Evolutionary conservation across 495 filamentous ascomycete species (phyloP).

Genomic region (Xylaria acuta): DNA sequence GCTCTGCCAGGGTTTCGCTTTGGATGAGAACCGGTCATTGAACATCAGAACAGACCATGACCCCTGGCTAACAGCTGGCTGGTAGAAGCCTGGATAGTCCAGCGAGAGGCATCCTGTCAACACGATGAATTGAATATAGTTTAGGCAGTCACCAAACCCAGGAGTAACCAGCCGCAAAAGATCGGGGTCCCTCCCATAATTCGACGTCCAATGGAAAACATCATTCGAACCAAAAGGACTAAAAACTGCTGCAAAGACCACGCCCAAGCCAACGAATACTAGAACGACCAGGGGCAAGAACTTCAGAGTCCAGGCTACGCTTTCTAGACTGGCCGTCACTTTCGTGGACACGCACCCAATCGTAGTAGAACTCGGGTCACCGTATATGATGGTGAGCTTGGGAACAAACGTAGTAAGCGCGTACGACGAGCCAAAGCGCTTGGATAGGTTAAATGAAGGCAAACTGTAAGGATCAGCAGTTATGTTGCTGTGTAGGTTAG

Average conservation of each 20-base stretch:
- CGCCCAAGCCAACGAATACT: slow-evolving; percentile 79
- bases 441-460: slow-evolving; percentile 73
- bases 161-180: slow-evolving; percentile 91
- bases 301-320: slow-evolving; percentile 69
- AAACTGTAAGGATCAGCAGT: slow-evolving; percentile 51
- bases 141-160: slow-evolving; percentile 94
- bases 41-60: slow-evolving; percentile 93
- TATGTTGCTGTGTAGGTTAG: slow-evolving; percentile 18
- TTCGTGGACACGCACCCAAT: slow-evolving; percentile 81
- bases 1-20: slow-evolving; percentile 64
- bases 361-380: slow-evolving; percentile 63
- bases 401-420: slow-evolving; percentile 80
- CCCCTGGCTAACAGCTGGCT: slow-evolving; percentile 84
- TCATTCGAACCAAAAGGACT: slow-evolving; percentile 94
- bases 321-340: slow-evolving; percentile 78
- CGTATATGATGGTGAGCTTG: slow-evolving; percentile 74
- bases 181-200: slow-evolving; percentile 93
- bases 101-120: slow-evolving; percentile 85
- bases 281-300: slow-evolving; percentile 82
- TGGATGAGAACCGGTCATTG: slow-evolving; percentile 84
- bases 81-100: slow-evolving; percentile 92
- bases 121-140: slow-evolving; percentile 94
- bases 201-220: slow-evolving; percentile 91
- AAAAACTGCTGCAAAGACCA: slow-evolving; percentile 79
- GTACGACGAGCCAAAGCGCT: slow-evolving; percentile 81